phyloP scores from a whole-genome alignment of 1,139 yeast species.

The Kluyveromyces sp. region DNA sequence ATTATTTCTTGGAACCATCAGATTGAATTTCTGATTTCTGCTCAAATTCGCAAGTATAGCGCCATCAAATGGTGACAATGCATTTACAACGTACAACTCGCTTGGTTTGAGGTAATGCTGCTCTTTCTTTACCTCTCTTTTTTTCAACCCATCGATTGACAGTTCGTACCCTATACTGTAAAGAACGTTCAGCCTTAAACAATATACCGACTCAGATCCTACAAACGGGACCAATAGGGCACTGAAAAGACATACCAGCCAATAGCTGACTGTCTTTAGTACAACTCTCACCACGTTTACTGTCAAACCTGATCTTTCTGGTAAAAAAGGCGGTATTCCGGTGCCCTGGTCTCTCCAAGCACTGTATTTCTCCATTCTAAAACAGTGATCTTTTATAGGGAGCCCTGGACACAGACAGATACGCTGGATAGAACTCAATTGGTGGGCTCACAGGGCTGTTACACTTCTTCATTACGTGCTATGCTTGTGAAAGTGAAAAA shows the following conservation, averaged over 20 bases:
- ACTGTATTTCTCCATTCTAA: conserved; percentile 65
- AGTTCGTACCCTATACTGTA: conserved; percentile 33
- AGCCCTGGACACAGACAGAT: too few species aligned
- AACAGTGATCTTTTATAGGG: too few species aligned
- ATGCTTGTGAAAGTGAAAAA: too few species aligned
- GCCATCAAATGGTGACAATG: conserved; percentile 50
- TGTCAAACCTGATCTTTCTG: conserved; percentile 28
- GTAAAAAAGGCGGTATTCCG: conserved; percentile 75
- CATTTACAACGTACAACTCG: conserved; percentile 47
- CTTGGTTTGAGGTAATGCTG: conserved; percentile 37
- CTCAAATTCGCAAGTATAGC: conserved; percentile 32
- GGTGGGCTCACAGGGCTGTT: too few species aligned
- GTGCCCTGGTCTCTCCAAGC: conserved; percentile 74
- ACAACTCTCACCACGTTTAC: conserved; percentile 14
- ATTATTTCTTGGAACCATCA: conserved; percentile 44
- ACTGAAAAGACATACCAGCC: conserved; percentile 19
- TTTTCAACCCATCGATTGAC: conserved; percentile 47
- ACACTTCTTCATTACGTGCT: too few species aligned
- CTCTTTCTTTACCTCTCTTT: conserved; percentile 35
- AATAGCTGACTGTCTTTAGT: neutral
- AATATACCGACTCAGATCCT: neutral
- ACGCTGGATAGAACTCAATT: too few species aligned
- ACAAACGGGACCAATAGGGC: neutral
- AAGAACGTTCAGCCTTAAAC: conserved; percentile 4
- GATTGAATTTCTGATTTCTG: conserved; percentile 24